Evolutionary conservation across 192 early-diverging fungal genomes (phyloP), one percentile per base, ranked within the genome.

Genomic region (Coemansia asiatica): DNA sequence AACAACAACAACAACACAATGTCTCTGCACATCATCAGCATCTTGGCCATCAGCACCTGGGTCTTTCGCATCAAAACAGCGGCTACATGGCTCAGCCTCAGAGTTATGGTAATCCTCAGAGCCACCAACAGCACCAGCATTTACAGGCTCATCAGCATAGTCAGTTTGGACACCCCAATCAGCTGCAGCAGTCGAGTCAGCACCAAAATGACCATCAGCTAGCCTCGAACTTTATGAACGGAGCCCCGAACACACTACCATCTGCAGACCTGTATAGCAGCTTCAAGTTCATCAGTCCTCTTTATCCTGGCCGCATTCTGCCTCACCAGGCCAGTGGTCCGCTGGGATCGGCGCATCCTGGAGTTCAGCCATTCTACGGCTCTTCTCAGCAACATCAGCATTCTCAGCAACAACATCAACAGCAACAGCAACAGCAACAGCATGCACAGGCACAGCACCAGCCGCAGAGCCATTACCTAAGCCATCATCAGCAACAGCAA

Each of bases 271-370:
- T 81, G 12, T 81, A 74, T 47, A 49, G 66, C 31, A 60, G 65
- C 27, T 72, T 81, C 58, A 81, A 81, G 70, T 76, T 81, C 28
- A 81, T 81, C 63, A 81, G 46, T 55, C 72, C 74, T n/a, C 60
- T 76, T 36, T 81, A 81, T 31, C 61, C 63, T 1, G 69, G 66
- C 18, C 79, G 79, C 13, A 56, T 76, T n/a, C 36, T 81, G 4
- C 66, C 71, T 22, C 46, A 69, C 5, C 70, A 69, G 56, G 28
- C 36, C 16, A 51, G 23, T 4, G 25, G 40, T 13, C 44, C 49
- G 9, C 36, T 56, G 16, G 71, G 60, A 22, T 61, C 69, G 0
- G 31, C 70, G 0, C 66, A 68, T 6, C 60, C 48, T 4, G 13
- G 47, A 3, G 40, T 65, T 4, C 57, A 57, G 38, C 40, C 60